phyloP scores from a whole-genome alignment of 208 protist species.

The Acanthamoeba triangularis region DNA sequence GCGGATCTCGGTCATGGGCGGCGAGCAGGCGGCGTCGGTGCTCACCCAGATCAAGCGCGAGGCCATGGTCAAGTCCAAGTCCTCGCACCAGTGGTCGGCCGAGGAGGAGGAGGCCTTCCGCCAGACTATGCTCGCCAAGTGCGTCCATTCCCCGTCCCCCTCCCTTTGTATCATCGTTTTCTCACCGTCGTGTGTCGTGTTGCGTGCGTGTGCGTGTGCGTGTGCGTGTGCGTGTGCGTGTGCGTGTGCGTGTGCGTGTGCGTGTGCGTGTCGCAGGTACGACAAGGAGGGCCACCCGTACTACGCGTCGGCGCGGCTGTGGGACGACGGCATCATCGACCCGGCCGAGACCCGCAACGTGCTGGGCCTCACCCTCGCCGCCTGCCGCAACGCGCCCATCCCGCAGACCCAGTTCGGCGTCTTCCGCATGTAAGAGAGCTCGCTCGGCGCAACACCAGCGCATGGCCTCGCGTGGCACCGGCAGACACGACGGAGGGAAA shows the following conservation, averaged over 20 bases:
- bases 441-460: too few species aligned
- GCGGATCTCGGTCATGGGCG: constrained; percentile 97
- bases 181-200: constrained; percentile 87
- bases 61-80: constrained; percentile 69
- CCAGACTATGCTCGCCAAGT: constrained; percentile 91
- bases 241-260: too few species aligned
- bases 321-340: constrained; percentile 84
- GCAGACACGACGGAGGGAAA: too few species aligned
- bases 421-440: constrained; percentile 96
- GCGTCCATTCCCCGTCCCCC: constrained; percentile 85
- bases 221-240: too few species aligned
- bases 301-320: constrained; percentile 79
- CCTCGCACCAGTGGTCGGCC: constrained; percentile 76
- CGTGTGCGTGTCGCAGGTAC: background rate
- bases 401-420: constrained; percentile 94
- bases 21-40: constrained; percentile 91
- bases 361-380: constrained; percentile 93
- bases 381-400: constrained; percentile 90
- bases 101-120: constrained; percentile 89
- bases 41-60: background rate
- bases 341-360: background rate
- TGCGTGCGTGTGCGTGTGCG: too few species aligned
- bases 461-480: too few species aligned
- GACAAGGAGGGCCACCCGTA: constrained; percentile 75
- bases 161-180: constrained; percentile 88